Conservation (phyloP, 345 rosid species). For the Hirschfeldia incana region DNA sequence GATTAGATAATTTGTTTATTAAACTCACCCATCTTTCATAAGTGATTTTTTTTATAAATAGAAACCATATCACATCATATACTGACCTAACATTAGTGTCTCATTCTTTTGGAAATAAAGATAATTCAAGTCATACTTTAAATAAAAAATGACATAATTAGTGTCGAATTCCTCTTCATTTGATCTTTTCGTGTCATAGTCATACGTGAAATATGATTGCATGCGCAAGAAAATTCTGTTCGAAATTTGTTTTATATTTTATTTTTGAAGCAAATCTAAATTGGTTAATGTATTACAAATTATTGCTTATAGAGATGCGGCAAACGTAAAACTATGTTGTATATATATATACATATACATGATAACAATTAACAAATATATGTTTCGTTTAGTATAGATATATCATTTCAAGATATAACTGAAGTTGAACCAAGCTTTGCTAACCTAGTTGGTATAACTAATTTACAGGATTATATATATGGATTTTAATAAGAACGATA, state of each 20-base stretch:
- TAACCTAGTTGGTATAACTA: conserved; percentile 29
- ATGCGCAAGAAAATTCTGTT: not conserved
- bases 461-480: conserved; percentile 17
- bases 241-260: not conserved
- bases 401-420: conserved; percentile 3
- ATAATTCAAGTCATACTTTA: not conserved
- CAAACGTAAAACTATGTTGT: too few species aligned
- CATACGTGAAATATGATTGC: not conserved
- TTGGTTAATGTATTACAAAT: not conserved
- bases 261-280: not conserved
- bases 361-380: not conserved
- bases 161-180: conserved; percentile 1
- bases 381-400: not conserved
- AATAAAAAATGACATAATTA: not conserved
- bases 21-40: not conserved
- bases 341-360: too few species aligned
- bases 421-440: not conserved
- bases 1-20: not conserved
- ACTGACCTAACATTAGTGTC: not conserved
- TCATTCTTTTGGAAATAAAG: not conserved
- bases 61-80: too few species aligned
- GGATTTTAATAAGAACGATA: conserved; percentile 1
- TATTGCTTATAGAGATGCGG: too few species aligned
- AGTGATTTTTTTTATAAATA: too few species aligned
- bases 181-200: not conserved